Base-by-base conservation (phyloP, 1,284 basidiomycete species). In the Cutaneotrichosporon cyanovorans region DNA sequence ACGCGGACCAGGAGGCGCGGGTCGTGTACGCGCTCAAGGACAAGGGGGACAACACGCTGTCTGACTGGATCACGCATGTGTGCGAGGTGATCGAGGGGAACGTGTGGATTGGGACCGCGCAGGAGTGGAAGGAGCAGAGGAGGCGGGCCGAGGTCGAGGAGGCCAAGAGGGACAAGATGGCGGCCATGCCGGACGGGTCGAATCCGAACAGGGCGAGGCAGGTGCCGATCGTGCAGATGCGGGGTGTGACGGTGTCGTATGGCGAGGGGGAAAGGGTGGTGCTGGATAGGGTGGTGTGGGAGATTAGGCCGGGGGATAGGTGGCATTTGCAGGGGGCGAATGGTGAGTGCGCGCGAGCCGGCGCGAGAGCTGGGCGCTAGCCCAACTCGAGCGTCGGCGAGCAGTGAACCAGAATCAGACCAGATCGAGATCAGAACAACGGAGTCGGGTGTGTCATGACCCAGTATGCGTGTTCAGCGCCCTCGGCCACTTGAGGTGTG, bases 321-420 rank as follows among this genome's bases (percentile, higher is more conserved):
- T 93, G 88, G 87, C 85, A 91, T 60, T 78, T 96, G 9, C 79
- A 83, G 61, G 90, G 91, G 10, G 73, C 81, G 16, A 96, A 95
- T 63, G 91, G 85, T 82, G 63, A 41, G 74, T 60, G 3, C 25
- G 12, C 8, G 25, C 25, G 25, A 7, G 25, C 7, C 25, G 7
- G 25, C 8, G 25, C 8, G 2, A 20, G 14, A n/a, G 1, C 14
- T 31, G 12, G 25, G 23, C 23, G 20, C 31, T 21, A 11, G 7
- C 18, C 5, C 4, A 18, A 11, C 9, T 21, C 40, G n/a, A n/a
- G n/a, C n/a, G n/a, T n/a, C n/a, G n/a, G n/a, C n/a, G n/a, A n/a
- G n/a, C n/a, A n/a, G 31, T 4, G 31, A 32, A 7, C 31, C 3
- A n/a, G 12, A n/a, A 7, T 11, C 31, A 7, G 4, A n/a, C n/a